A percentile compares a stretch with the other conserved stretches of the same genome.
These are phyloP conservation scores for Digitaria exilis DNA, from an alignment of 202 grass and related monocot species.

Conservation along the genomic window DNA sequence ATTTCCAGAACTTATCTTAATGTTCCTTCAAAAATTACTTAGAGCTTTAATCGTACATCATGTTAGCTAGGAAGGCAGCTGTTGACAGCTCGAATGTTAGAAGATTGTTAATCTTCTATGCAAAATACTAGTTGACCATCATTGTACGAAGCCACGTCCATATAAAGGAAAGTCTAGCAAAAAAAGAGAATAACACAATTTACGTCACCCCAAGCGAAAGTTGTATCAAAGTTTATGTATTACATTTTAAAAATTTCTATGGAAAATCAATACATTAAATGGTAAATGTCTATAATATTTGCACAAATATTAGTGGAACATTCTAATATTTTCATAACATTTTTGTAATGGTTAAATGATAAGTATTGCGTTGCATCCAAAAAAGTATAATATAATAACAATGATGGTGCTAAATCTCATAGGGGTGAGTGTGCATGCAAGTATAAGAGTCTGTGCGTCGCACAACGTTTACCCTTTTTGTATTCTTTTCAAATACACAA, in stretches of 20 bases:
- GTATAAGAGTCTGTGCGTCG: background rate
- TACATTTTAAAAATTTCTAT: background rate
- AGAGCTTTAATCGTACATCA: background rate
- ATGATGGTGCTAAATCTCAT: background rate
- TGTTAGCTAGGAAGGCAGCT: background rate
- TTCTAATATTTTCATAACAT: background rate
- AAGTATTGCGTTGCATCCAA: background rate
- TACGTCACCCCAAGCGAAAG: background rate
- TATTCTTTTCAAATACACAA: background rate
- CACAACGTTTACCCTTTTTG: background rate
- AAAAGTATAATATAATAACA: background rate
- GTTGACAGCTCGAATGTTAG: background rate
- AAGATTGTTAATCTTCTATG: background rate
- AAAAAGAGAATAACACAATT: background rate
- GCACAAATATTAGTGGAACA: background rate
- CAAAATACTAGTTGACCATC: constrained; percentile 34
- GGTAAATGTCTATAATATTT: background rate
- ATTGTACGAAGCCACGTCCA: background rate
- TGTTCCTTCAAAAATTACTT: background rate
- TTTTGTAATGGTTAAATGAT: background rate
- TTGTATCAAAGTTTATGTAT: background rate
- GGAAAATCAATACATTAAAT: background rate
- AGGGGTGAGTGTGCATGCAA: background rate
- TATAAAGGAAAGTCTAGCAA: background rate
- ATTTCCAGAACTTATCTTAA: background rate